Evolutionary conservation across 305 asterid species (phyloP).

Genomic region (Fraxinus angustifolia): DNA sequence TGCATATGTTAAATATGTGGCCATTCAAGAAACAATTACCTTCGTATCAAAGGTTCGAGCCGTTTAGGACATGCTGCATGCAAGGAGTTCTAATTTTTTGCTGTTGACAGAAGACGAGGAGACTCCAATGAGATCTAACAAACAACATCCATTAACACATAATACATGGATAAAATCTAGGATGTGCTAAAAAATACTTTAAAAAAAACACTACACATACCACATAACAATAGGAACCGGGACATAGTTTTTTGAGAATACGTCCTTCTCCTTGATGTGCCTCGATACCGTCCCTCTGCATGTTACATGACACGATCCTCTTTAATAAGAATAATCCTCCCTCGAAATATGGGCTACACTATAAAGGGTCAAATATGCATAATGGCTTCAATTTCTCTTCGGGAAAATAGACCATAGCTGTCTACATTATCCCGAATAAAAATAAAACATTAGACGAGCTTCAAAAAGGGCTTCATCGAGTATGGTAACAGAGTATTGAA

Average conservation of each 20-base stretch:
- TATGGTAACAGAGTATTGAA: too few relatives aligned
- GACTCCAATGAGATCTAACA: too few relatives aligned
- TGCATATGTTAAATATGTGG: too few relatives aligned
- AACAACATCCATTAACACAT: neutral
- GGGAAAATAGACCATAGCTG: slow-evolving; percentile 43
- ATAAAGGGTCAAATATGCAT: slow-evolving; percentile 44
- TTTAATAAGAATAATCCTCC: neutral
- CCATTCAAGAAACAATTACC: too few relatives aligned
- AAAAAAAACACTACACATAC: slow-evolving; percentile 19
- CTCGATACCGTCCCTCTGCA: slow-evolving; percentile 28
- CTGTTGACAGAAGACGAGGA: too few relatives aligned
- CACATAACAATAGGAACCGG: slow-evolving; percentile 49
- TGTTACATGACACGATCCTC: too few relatives aligned
- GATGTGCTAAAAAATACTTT: neutral
- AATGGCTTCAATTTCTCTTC: slow-evolving; percentile 42
- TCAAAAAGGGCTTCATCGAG: too few relatives aligned
- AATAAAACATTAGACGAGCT: too few relatives aligned
- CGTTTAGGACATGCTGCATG: too few relatives aligned
- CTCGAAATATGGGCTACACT: slow-evolving; percentile 40
- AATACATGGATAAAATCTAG: neutral
- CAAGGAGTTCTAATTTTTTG: too few relatives aligned
- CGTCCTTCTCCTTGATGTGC: slow-evolving; percentile 25
- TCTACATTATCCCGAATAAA: slow-evolving; percentile 27
- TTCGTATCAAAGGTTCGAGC: too few relatives aligned
- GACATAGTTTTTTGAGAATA: slow-evolving; percentile 25